phyloP scores from a whole-genome alignment of 768 basidiomycete species.

The Phanerochaete carnosa region DNA sequence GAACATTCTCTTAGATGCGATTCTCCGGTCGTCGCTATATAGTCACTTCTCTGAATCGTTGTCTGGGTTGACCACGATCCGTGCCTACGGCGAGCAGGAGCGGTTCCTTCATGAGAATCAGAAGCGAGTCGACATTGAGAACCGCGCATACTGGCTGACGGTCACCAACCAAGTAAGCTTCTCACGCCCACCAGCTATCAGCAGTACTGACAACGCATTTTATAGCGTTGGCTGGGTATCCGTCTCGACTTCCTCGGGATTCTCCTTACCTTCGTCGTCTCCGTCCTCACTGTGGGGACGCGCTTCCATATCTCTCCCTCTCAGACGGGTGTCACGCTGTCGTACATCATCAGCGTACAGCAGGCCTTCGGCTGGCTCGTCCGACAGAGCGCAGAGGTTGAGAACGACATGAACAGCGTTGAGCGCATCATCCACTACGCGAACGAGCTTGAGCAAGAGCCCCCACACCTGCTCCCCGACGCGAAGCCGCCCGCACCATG shows the following conservation, averaged over 20 bases:
- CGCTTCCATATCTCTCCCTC: slow-evolving; percentile 75
- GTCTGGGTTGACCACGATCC: slow-evolving; percentile 81
- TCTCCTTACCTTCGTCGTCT: slow-evolving; percentile 70
- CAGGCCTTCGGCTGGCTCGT: slow-evolving; percentile 77
- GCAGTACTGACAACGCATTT: slow-evolving; percentile 69
- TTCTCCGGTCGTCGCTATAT: slow-evolving; percentile 84
- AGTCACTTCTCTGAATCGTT: slow-evolving; percentile 92
- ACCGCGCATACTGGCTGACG: slow-evolving; percentile 86
- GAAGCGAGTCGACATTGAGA: slow-evolving; percentile 77
- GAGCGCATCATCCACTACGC: slow-evolving; percentile 84
- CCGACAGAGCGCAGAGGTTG: slow-evolving; percentile 78
- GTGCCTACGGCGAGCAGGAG: slow-evolving; percentile 78
- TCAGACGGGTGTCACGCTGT: slow-evolving; percentile 72
- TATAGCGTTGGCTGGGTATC: slow-evolving; percentile 80
- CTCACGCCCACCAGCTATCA: slow-evolving; percentile 28
- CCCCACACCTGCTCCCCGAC: slow-evolving; percentile 62
- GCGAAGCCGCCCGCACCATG: slow-evolving; percentile 59
- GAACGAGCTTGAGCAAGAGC: slow-evolving; percentile 77
- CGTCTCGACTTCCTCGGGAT: slow-evolving; percentile 85
- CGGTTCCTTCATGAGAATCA: slow-evolving; percentile 78
- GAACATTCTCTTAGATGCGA: slow-evolving; percentile 57
- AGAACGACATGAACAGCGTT: slow-evolving; percentile 93
- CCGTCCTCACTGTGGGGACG: slow-evolving; percentile 73
- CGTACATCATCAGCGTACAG: slow-evolving; percentile 79
- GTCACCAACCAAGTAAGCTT: slow-evolving; percentile 67